These are phyloP conservation scores for Mrakia frigida DNA, from an alignment of 768 basidiomycete species.

Conservation along the genomic window DNA sequence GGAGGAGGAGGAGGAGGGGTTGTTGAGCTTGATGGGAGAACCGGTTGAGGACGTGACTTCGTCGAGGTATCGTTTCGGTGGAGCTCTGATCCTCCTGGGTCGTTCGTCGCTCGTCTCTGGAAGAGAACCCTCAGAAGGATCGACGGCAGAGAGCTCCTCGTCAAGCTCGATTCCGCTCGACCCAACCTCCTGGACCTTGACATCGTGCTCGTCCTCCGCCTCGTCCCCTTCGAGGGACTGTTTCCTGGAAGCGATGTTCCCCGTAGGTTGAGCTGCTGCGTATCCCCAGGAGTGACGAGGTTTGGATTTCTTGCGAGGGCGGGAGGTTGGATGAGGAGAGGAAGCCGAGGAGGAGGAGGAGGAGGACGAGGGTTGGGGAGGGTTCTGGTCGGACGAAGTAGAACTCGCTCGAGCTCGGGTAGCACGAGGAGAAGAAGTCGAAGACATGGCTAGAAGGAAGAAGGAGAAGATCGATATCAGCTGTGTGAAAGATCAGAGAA, in stretches of 20 bases:
- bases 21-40: not conserved
- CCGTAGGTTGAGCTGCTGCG: not conserved
- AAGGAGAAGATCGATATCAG: not conserved
- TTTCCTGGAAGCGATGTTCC: not conserved
- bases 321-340: not conserved
- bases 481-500: not conserved
- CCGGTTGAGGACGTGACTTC: not conserved
- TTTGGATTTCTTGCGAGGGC: not conserved
- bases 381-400: not conserved
- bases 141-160: not conserved
- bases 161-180: not conserved
- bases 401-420: not conserved
- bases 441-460: not conserved
- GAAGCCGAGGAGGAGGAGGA: not conserved
- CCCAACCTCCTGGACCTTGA: not conserved
- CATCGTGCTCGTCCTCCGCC: not conserved
- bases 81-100: not conserved
- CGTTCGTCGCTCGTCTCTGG: not conserved
- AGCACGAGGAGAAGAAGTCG: not conserved
- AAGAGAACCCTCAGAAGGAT: not conserved
- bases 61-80: not conserved
- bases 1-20: not conserved
- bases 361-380: not conserved
- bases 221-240: not conserved
- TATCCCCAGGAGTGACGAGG: not conserved